A percentile compares a stretch with the other conserved stretches of the same genome.
phyloP scores from a whole-genome alignment of 805 yeast species.

The Metschnikowia proteae region DNA sequence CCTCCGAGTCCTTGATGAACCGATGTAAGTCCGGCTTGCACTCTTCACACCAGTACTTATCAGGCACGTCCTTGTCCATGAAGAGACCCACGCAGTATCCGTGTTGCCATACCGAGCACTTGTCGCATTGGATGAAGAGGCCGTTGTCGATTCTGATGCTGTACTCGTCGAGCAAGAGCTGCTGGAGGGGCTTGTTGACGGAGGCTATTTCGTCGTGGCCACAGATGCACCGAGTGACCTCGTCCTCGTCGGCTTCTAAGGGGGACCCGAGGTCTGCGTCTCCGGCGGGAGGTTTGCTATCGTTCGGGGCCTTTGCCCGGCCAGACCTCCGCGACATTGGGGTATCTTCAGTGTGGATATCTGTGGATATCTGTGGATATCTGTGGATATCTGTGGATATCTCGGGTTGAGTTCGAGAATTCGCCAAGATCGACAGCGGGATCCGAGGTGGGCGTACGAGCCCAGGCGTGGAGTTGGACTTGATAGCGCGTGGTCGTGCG shows the following conservation, averaged over 20 bases:
- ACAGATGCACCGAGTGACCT: slow-evolving; percentile 42
- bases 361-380: no score
- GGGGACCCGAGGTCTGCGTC: slow-evolving; percentile 8
- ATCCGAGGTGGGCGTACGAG: no score
- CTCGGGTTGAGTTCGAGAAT: no score
- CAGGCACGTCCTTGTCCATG: slow-evolving; percentile 76
- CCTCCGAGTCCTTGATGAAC: slow-evolving; percentile 33
- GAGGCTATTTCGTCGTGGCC: slow-evolving; percentile 35
- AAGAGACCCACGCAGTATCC: slow-evolving; percentile 90
- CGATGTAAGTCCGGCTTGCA: slow-evolving; percentile 85
- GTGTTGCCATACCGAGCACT: slow-evolving; percentile 96
- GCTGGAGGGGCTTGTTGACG: slow-evolving; percentile 24
- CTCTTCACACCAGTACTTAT: slow-evolving; percentile 89
- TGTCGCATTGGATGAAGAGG: slow-evolving; percentile 79
- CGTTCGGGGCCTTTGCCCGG: slow-evolving; percentile 10
- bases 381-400: no score
- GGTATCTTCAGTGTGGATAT: no score
- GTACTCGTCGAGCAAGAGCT: slow-evolving; percentile 29
- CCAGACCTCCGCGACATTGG: slow-evolving; percentile 19
- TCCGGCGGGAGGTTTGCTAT: slow-evolving; percentile 2
- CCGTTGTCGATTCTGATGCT: slow-evolving; percentile 49
- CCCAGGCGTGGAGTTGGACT: no score
- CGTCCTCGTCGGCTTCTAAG: slow-evolving; percentile 32
- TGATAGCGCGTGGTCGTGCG: no score
- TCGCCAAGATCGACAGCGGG: no score